Conservation (phyloP, 441 rosid species). For the Pelargonium australe region DNA sequence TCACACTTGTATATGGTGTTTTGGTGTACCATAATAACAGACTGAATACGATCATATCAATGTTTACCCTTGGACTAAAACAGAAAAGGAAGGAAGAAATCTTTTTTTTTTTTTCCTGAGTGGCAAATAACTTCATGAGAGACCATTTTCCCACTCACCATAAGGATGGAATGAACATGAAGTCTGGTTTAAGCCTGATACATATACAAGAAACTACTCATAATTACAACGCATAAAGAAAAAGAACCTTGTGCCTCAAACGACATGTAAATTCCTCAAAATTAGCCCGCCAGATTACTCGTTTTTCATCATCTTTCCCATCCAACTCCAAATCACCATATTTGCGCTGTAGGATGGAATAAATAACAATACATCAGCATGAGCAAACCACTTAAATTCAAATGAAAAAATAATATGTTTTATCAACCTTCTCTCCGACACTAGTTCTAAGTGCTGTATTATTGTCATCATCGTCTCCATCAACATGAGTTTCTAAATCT, state of each 20-base stretch:
- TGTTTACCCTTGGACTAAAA: neutral
- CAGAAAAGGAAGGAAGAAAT: neutral
- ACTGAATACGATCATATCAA: neutral
- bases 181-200: neutral
- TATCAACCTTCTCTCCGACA: slow-evolving; percentile 62
- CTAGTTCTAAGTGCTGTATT: slow-evolving; percentile 20
- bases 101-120: neutral
- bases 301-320: slow-evolving; percentile 31
- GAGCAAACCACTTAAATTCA: slow-evolving; percentile 12
- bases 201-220: neutral
- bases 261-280: slow-evolving; percentile 62
- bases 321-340: slow-evolving; percentile 36
- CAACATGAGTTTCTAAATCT: slow-evolving; percentile 28
- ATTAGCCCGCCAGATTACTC: slow-evolving; percentile 75
- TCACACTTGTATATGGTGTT: neutral
- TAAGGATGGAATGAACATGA: neutral
- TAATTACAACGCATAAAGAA: neutral
- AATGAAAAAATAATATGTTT: slow-evolving; percentile 7
- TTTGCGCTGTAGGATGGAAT: slow-evolving; percentile 46
- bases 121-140: neutral
- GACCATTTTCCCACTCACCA: neutral
- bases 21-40: neutral
- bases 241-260: slow-evolving; percentile 74
- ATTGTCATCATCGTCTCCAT: slow-evolving; percentile 28
- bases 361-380: slow-evolving; percentile 24